Base-by-base conservation (phyloP, 2,329 filamentous ascomycete genomes). In the Phialocephala sp. region DNA sequence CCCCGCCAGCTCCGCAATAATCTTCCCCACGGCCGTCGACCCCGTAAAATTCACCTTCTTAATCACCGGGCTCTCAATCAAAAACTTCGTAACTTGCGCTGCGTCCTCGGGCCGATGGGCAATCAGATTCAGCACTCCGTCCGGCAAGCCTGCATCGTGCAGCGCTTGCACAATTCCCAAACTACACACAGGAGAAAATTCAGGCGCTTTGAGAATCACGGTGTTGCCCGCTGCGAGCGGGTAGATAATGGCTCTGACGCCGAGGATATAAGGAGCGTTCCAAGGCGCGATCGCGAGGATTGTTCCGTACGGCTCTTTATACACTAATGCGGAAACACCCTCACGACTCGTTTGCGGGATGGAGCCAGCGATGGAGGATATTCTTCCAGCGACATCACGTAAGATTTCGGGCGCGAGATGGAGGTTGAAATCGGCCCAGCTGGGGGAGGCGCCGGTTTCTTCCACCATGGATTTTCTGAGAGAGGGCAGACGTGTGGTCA, bases 21-120 rank as follows among this genome's bases (percentile, higher is more conserved):
- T 89, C 37, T 87, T 84, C 0, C 93, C 93, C 0, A 95, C 89
- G 0, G 77, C 77, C 0, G 92, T 93, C 73, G 87, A 91, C 39
- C 93, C 93, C 0, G 93, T 97, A 78, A 96, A 97, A 79, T 93
- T 95, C 76, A 97, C 83, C 80, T 96, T 96, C 76, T 88, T 90
- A 64, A 96, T 80, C 0, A 82, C 81, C 0, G 86, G 85, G 72
- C 91, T 82, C 57, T 86, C 84, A 69, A 96, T 91, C 36, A 95
- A 77, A 1, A 86, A 80, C 35, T 83, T 83, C 0, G 91, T 94
- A 37, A 94, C 81, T 14, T 83, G 81, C 0, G 89, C 83, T 0
- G 91, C 92, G 70, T 91, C 85, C 64, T 87, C 83, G 63, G 88
- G 86, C 2, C 89, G 85, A 39, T 83, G 79, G 24, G 89, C 90